Evolutionary conservation across 1,284 basidiomycete genomes (phyloP).

Genomic region (Puccinia triticina): DNA sequence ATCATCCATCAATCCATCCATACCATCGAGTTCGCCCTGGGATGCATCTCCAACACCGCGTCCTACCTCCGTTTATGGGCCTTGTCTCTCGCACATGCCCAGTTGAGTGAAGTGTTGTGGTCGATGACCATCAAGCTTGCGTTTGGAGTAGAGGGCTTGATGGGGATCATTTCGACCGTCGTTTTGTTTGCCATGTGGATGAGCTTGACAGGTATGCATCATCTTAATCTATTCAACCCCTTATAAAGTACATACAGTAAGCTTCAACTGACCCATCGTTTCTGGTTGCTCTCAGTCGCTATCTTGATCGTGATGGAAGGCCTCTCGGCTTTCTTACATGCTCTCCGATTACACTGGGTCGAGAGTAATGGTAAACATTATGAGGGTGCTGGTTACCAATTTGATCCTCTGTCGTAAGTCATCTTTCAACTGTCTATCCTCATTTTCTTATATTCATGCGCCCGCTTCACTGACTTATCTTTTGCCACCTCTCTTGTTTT

Average conservation of each 20-base stretch:
- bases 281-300: slow-evolving; percentile 27
- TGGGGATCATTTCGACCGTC: slow-evolving; percentile 68
- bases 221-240: not conserved
- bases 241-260: not conserved
- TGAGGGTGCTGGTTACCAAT: slow-evolving; percentile 75
- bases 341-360: slow-evolving; percentile 82
- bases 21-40: slow-evolving; percentile 97
- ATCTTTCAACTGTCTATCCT: not conserved
- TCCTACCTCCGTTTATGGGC: slow-evolving; percentile 99
- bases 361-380: slow-evolving; percentile 97
- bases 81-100: slow-evolving; percentile 93
- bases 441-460: not conserved
- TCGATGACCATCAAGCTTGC: slow-evolving; percentile 73
- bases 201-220: slow-evolving; percentile 64
- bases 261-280: not conserved
- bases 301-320: slow-evolving; percentile 64
- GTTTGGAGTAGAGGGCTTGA: slow-evolving; percentile 65
- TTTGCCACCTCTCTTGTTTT: not conserved
- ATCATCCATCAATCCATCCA: slow-evolving; percentile 96
- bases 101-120: slow-evolving; percentile 94
- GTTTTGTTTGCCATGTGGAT: slow-evolving; percentile 82
- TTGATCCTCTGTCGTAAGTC: slow-evolving; percentile 39
- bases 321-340: slow-evolving; percentile 91
- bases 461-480: not conserved
- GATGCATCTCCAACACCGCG: slow-evolving; percentile 98